Evolutionary conservation across 2,329 filamentous ascomycete genomes (phyloP).

Genomic region (Penicillium sp.): DNA sequence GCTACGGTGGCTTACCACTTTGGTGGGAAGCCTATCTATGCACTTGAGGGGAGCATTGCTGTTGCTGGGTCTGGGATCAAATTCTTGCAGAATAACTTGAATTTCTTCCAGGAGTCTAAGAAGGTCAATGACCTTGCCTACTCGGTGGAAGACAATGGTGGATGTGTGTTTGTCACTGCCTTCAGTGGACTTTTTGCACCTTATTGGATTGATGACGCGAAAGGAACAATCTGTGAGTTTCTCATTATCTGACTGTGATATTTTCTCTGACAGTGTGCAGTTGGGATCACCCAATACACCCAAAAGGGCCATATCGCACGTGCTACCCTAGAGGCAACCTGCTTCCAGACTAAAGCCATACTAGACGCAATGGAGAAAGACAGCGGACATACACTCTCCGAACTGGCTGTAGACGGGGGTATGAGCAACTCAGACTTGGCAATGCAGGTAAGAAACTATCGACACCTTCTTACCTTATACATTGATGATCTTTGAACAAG

Average conservation of each 20-base stretch:
- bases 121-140: slow-evolving; percentile 63
- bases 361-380: slow-evolving; percentile 91
- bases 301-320: slow-evolving; percentile 81
- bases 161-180: slow-evolving; percentile 82
- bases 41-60: slow-evolving; percentile 78
- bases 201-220: slow-evolving; percentile 94
- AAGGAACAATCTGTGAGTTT: slow-evolving; percentile 72
- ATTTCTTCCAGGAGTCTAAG: slow-evolving; percentile 58
- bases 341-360: slow-evolving; percentile 89
- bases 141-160: slow-evolving; percentile 71
- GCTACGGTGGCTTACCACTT: slow-evolving; percentile 86
- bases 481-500: slow-evolving; percentile 12
- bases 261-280: slow-evolving; percentile 35
- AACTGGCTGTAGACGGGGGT: slow-evolving; percentile 81
- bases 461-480: not conserved
- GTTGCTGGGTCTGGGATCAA: slow-evolving; percentile 79
- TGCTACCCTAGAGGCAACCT: slow-evolving; percentile 84
- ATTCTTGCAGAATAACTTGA: slow-evolving; percentile 65
- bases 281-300: slow-evolving; percentile 82
- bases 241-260: not conserved
- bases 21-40: slow-evolving; percentile 67
- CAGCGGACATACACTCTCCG: slow-evolving; percentile 70
- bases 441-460: slow-evolving; percentile 62
- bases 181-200: slow-evolving; percentile 89
- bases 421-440: slow-evolving; percentile 84